phyloP scores from a whole-genome alignment of 1,284 basidiomycete species.

The Ceratobasidium sp. region DNA sequence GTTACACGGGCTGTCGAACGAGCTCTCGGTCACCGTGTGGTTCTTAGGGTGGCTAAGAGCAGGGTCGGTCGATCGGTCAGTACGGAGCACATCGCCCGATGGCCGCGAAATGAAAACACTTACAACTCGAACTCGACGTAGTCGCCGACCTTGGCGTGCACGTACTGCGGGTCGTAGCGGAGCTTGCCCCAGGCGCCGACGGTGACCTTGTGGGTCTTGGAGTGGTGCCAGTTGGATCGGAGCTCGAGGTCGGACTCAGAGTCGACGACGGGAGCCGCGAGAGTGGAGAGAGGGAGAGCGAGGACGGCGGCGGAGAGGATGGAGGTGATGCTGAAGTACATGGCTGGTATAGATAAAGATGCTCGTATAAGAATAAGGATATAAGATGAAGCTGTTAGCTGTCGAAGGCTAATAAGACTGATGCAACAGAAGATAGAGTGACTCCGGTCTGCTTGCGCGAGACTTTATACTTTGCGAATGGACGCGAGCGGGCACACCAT shows the following conservation, averaged over 20 bases:
- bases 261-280: neutral
- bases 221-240: constrained; percentile 16
- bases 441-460: too few relatives aligned
- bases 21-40: constrained; percentile 12
- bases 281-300: neutral
- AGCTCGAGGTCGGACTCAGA: constrained; percentile 1
- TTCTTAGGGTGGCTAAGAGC: constrained; percentile 17
- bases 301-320: neutral
- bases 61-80: too few relatives aligned
- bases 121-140: constrained; percentile 18
- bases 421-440: too few relatives aligned
- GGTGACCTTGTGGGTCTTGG: constrained; percentile 17
- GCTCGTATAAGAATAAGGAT: too few relatives aligned
- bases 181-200: constrained; percentile 8
- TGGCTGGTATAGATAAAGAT: neutral
- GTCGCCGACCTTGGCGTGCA: constrained; percentile 2
- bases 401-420: too few relatives aligned
- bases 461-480: too few relatives aligned
- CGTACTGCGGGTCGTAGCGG: constrained; percentile 10
- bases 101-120: neutral
- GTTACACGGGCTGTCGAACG: neutral
- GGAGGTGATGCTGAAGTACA: neutral
- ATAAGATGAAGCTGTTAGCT: too few relatives aligned
- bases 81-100: neutral
- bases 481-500: too few relatives aligned